Evolutionary conservation across 768 basidiomycete genomes (phyloP).

Genomic region (Cytidiella melzeri): DNA sequence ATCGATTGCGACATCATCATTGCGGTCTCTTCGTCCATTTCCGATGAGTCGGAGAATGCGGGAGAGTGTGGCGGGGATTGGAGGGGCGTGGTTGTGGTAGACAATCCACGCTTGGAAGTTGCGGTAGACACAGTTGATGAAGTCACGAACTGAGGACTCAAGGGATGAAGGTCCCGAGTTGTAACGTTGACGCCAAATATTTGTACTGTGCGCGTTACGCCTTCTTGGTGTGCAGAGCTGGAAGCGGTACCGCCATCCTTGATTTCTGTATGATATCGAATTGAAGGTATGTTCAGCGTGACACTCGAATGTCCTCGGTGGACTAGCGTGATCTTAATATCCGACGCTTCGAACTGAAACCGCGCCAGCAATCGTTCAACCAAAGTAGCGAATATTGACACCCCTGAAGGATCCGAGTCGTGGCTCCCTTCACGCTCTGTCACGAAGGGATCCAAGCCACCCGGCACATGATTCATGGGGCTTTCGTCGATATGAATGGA

Average conservation of each 20-base stretch:
- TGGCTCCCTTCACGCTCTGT: constrained; percentile 30
- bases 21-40: constrained; percentile 57
- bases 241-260: constrained; percentile 2
- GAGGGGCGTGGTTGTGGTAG: constrained; percentile 17
- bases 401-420: constrained; percentile 63
- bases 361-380: constrained; percentile 74
- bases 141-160: constrained; percentile 9
- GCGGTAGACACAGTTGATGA: constrained; percentile 1
- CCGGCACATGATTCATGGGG: constrained; percentile 48
- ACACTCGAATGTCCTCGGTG: constrained; percentile 58
- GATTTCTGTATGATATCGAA: constrained; percentile 50
- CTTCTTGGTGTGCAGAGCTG: constrained; percentile 5
- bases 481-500: constrained; percentile 49
- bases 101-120: constrained; percentile 2
- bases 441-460: constrained; percentile 57
- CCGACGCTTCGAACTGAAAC: constrained; percentile 69
- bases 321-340: constrained; percentile 64
- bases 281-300: constrained; percentile 49
- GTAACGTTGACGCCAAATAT: constrained; percentile 54
- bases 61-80: constrained; percentile 23
- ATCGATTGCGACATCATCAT: constrained; percentile 74
- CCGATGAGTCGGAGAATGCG: constrained; percentile 21
- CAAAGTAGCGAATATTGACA: constrained; percentile 75
- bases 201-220: constrained; percentile 41
- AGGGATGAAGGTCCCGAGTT: constrained; percentile 36